Evolutionary conservation across 129 eudicot genomes (phyloP).

Genomic region (Mikania micrantha): DNA sequence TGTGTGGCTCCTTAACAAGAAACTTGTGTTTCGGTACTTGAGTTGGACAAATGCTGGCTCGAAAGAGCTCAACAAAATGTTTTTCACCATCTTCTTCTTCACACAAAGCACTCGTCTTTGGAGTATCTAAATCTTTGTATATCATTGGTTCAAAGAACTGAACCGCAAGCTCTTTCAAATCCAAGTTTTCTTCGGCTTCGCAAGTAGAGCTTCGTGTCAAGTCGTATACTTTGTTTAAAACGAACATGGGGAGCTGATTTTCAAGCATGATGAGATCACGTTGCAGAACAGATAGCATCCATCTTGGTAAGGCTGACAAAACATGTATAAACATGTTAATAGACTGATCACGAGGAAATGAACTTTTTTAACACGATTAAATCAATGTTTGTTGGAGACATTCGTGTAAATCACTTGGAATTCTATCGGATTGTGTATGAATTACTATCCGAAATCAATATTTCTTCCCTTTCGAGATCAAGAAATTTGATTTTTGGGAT

Average conservation of each 20-base stretch:
- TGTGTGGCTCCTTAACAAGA: conserved; percentile 22
- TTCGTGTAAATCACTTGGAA: too few species aligned
- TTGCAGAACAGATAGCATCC: conserved; percentile 36
- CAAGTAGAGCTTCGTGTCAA: background rate
- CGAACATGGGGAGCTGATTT: conserved; percentile 26
- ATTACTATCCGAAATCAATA: too few species aligned
- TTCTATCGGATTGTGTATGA: too few species aligned
- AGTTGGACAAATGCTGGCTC: conserved; percentile 23
- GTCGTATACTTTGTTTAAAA: conserved; percentile 20
- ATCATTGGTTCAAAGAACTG: conserved; percentile 21
- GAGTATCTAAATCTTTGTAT: conserved; percentile 12
- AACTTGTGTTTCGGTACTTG: background rate
- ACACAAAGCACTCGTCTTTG: background rate
- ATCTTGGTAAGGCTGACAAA: conserved; percentile 18
- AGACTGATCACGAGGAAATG: too few species aligned
- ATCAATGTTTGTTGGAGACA: too few species aligned
- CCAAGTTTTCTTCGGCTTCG: background rate
- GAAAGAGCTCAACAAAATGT: conserved; percentile 29
- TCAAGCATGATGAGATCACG: conserved; percentile 38
- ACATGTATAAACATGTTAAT: too few species aligned
- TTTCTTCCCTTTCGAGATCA: too few species aligned
- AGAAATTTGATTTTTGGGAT: too few species aligned
- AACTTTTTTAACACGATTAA: too few species aligned
- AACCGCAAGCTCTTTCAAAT: conserved; percentile 27
- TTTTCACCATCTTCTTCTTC: background rate